Evolutionary conservation across 2,329 filamentous ascomycete species (phyloP).

Genomic region (Macrophomina tecta): DNA sequence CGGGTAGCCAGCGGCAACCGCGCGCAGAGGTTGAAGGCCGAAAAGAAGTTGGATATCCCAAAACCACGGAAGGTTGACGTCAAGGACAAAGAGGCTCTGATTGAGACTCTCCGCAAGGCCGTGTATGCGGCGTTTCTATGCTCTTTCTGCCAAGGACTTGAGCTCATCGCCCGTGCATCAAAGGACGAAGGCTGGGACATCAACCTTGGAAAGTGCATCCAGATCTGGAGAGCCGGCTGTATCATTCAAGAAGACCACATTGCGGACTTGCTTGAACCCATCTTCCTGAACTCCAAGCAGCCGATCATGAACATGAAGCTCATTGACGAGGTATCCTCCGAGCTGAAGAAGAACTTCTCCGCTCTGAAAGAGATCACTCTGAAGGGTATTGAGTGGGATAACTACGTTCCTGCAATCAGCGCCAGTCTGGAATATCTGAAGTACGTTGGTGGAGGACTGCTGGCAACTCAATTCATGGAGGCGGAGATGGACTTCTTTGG

Average conservation of each 20-base stretch:
- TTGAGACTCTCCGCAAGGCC: constrained; percentile 56
- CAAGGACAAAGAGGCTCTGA: constrained; percentile 41
- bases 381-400: constrained; percentile 55
- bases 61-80: constrained; percentile 39
- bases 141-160: constrained; percentile 64
- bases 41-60: constrained; percentile 42
- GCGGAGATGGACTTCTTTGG: constrained; percentile 68
- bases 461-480: constrained; percentile 67
- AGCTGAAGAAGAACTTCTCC: constrained; percentile 53
- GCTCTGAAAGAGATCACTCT: constrained; percentile 58
- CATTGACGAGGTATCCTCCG: constrained; percentile 51
- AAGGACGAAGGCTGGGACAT: constrained; percentile 59
- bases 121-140: constrained; percentile 60
- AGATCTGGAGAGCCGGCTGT: constrained; percentile 65
- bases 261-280: constrained; percentile 54
- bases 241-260: constrained; percentile 65
- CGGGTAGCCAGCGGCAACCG: constrained; percentile 61
- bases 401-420: constrained; percentile 59
- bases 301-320: constrained; percentile 46
- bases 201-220: constrained; percentile 46
- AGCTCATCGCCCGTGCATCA: constrained; percentile 59
- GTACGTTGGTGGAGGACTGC: constrained; percentile 56
- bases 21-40: constrained; percentile 51
- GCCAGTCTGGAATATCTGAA: constrained; percentile 65
- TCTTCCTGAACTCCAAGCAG: constrained; percentile 37